Evolutionary conservation across 1,284 basidiomycete genomes (phyloP).

Genomic region (Ganoderma meredithae): DNA sequence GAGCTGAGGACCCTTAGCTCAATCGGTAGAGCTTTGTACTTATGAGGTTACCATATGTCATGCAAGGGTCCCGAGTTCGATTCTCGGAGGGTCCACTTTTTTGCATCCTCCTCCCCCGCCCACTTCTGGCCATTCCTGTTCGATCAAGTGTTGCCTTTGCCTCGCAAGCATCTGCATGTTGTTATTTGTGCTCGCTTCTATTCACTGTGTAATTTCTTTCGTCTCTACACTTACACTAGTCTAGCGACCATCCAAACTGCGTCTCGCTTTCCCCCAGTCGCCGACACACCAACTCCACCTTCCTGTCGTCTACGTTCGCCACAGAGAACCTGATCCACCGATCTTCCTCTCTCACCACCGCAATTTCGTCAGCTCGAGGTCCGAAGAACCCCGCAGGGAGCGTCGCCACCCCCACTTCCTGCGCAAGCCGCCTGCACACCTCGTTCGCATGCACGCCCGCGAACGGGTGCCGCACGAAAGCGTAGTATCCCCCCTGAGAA

Average conservation of each 20-base stretch:
- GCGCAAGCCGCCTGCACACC: conserved; percentile 68
- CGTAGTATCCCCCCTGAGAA: conserved; percentile 77
- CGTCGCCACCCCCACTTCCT: conserved; percentile 69
- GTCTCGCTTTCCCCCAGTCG: conserved; percentile 53
- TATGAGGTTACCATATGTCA: conserved; percentile 49
- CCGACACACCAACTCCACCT: conserved; percentile 64
- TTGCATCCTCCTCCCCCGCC: background rate
- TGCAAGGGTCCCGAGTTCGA: conserved; percentile 58
- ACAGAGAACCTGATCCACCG: conserved; percentile 83
- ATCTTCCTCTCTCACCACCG: conserved; percentile 48
- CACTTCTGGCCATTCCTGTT: too few species aligned
- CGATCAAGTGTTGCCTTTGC: too few species aligned
- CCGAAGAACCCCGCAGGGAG: conserved; percentile 79
- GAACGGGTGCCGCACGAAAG: conserved; percentile 81
- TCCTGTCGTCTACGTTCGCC: conserved; percentile 79
- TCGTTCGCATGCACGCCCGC: conserved; percentile 52
- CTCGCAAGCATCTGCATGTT: too few species aligned
- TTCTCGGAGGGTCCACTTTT: conserved; percentile 54
- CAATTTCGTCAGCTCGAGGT: conserved; percentile 40
- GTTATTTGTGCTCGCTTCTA: too few species aligned
- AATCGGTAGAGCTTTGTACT: conserved; percentile 59
- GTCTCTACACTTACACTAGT: conserved; percentile 12
- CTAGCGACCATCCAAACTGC: conserved; percentile 40
- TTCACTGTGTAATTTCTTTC: background rate
- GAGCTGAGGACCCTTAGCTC: conserved; percentile 51